These are phyloP conservation scores for Syncephalastrum contaminatum DNA, from an alignment of 371 early-diverging fungal species.

Conservation along the genomic window DNA sequence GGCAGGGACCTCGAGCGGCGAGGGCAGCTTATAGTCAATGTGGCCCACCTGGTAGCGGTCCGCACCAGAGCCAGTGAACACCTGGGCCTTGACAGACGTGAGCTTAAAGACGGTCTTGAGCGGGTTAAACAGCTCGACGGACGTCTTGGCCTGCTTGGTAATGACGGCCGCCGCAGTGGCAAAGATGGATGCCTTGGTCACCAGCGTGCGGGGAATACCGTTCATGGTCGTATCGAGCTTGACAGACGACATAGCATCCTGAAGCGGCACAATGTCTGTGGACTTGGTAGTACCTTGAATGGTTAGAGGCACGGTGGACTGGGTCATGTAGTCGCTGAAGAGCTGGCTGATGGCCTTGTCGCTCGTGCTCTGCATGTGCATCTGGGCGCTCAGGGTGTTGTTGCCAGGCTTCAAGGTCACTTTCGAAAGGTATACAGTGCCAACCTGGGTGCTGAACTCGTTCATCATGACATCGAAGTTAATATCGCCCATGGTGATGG, in stretches of 20 bases:
- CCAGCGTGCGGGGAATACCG: conserved; percentile 28
- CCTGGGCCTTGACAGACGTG: conserved; percentile 26
- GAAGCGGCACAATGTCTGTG: conserved; percentile 41
- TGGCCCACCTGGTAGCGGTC: conserved; percentile 20
- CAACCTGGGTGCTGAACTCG: conserved; percentile 16
- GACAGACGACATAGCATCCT: conserved; percentile 43
- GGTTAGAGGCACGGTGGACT: conserved; percentile 36
- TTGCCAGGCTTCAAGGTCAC: conserved; percentile 32
- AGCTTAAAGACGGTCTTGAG: conserved; percentile 43
- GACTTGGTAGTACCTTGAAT: conserved; percentile 40
- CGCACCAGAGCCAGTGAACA: conserved; percentile 8
- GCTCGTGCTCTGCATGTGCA: conserved; percentile 23
- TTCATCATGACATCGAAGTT: conserved; percentile 28
- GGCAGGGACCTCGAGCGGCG: conserved; percentile 28
- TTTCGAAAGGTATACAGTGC: conserved; percentile 19
- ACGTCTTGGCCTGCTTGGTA: conserved; percentile 23
- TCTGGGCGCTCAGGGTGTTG: conserved; percentile 22
- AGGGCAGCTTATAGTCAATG: conserved; percentile 16
- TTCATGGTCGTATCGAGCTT: conserved; percentile 41
- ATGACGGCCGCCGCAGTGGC: conserved; percentile 6
- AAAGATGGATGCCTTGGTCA: conserved; percentile 3
- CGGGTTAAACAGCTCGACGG: conserved; percentile 48
- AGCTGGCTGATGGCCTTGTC: conserved; percentile 19
- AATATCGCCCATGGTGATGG: conserved; percentile 45
- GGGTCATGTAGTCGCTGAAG: conserved; percentile 40